These are phyloP conservation scores for Niebla homalea DNA, from an alignment of 495 filamentous ascomycete genomes.

Conservation along the genomic window DNA sequence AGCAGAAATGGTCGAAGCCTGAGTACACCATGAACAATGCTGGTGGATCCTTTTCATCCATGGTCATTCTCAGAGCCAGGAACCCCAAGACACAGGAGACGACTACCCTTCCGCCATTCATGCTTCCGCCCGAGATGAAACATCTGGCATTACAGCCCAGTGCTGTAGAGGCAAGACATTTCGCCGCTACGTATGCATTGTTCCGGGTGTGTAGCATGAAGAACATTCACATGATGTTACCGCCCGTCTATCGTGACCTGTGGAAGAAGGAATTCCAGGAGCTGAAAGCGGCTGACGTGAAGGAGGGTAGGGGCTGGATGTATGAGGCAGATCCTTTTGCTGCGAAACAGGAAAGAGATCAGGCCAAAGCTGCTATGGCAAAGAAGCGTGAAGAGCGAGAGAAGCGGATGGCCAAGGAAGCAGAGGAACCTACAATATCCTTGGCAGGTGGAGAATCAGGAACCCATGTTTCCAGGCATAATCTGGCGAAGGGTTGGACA, in stretches of 20 bases:
- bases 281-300: constrained; percentile 63
- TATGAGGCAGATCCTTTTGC: constrained; percentile 93
- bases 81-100: constrained; percentile 75
- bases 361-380: constrained; percentile 52
- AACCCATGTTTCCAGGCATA: constrained; percentile 7
- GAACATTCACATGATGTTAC: constrained; percentile 85
- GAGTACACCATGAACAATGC: constrained; percentile 66
- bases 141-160: constrained; percentile 56
- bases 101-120: constrained; percentile 62
- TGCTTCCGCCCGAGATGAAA: constrained; percentile 58
- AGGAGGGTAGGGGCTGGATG: constrained; percentile 71
- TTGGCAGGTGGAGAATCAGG: constrained; percentile 26
- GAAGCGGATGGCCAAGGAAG: constrained; percentile 48
- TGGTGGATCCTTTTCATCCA: constrained; percentile 55
- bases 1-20: constrained; percentile 87
- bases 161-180: constrained; percentile 80
- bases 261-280: constrained; percentile 79
- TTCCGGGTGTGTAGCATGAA: constrained; percentile 88
- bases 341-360: constrained; percentile 63
- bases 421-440: constrained; percentile 35
- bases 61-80: constrained; percentile 61
- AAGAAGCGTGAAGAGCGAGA: constrained; percentile 51
- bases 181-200: constrained; percentile 78
- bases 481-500: constrained; percentile 61
- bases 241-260: constrained; percentile 71